Evolutionary conservation across 805 yeast species (phyloP).

Genomic region (Cyberlindnera mrakii): DNA sequence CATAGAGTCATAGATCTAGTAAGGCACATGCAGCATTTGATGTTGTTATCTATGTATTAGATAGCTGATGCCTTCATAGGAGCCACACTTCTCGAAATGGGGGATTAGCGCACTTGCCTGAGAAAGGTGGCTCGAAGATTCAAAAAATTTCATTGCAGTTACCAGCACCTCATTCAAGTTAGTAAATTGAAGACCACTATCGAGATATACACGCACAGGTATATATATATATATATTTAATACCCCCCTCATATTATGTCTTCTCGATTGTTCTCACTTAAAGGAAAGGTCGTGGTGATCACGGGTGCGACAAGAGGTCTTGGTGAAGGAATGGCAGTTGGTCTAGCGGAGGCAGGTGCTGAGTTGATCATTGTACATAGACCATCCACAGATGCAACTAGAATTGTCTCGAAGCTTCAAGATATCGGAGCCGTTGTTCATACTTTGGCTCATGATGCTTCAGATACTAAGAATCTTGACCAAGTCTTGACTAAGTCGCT

Average conservation of each 20-base stretch:
- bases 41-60: too few relatives aligned
- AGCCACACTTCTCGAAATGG: too few relatives aligned
- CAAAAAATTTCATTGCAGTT: too few relatives aligned
- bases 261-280: slow-evolving; percentile 63
- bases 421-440: slow-evolving; percentile 43
- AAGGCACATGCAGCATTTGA: too few relatives aligned
- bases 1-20: too few relatives aligned
- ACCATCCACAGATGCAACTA: slow-evolving; percentile 14
- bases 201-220: background rate
- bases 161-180: too few relatives aligned
- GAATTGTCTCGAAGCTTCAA: slow-evolving; percentile 25
- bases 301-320: slow-evolving; percentile 83
- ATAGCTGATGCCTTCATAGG: too few relatives aligned
- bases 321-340: slow-evolving; percentile 75
- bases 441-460: slow-evolving; percentile 35
- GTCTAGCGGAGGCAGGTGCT: slow-evolving; percentile 83
- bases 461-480: slow-evolving; percentile 18
- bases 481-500: slow-evolving; percentile 30
- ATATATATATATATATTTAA: too few relatives aligned
- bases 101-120: too few relatives aligned
- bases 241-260: slow-evolving; percentile 9
- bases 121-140: too few relatives aligned
- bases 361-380: slow-evolving; percentile 46
- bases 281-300: slow-evolving; percentile 76
- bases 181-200: too few relatives aligned